These are phyloP conservation scores for Puccinia horiana DNA, from an alignment of 1,284 basidiomycete genomes.

Conservation along the genomic window DNA sequence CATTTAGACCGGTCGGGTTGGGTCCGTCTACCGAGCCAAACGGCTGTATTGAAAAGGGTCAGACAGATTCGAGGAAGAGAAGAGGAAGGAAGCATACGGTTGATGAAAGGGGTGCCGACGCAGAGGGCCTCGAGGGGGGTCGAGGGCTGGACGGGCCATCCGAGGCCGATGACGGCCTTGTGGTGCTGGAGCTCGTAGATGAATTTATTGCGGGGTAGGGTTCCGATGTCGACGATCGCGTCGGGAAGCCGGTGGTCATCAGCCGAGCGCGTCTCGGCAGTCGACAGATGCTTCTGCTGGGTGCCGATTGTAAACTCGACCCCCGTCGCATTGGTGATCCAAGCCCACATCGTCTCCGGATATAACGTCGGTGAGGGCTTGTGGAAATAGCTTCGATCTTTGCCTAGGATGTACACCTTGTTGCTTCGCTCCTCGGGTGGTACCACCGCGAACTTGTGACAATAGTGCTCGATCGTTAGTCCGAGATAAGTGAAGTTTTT, in stretches of 20 bases:
- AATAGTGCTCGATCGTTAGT: conserved; percentile 46
- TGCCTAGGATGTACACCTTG: conserved; percentile 43
- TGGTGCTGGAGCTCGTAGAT: conserved; percentile 36
- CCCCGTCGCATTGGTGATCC: conserved; percentile 27
- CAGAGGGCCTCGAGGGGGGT: conserved; percentile 47
- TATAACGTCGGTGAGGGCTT: conserved; percentile 21
- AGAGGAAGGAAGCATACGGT: conserved; percentile 14
- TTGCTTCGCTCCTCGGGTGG: conserved; percentile 25
- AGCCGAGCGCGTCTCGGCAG: background rate
- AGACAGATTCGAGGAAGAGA: background rate
- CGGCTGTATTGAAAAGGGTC: conserved; percentile 10
- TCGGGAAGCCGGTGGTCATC: conserved; percentile 2
- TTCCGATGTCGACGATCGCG: conserved; percentile 33
- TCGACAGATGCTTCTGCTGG: background rate
- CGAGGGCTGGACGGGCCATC: conserved; percentile 41
- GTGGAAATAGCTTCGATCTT: conserved; percentile 30
- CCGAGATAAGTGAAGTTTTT: conserved; percentile 43
- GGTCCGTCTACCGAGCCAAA: conserved; percentile 33
- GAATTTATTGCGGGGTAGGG: conserved; percentile 8
- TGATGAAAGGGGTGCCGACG: conserved; percentile 45
- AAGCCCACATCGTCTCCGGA: background rate
- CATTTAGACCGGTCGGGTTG: conserved; percentile 41
- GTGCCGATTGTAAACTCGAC: conserved; percentile 44
- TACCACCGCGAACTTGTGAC: conserved; percentile 26
- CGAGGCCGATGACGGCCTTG: conserved; percentile 36